Percentiles rank a stretch among this genome's conserved stretches.
Conservation (phyloP, 768 basidiomycete species). For the Trametes coccinea region DNA sequence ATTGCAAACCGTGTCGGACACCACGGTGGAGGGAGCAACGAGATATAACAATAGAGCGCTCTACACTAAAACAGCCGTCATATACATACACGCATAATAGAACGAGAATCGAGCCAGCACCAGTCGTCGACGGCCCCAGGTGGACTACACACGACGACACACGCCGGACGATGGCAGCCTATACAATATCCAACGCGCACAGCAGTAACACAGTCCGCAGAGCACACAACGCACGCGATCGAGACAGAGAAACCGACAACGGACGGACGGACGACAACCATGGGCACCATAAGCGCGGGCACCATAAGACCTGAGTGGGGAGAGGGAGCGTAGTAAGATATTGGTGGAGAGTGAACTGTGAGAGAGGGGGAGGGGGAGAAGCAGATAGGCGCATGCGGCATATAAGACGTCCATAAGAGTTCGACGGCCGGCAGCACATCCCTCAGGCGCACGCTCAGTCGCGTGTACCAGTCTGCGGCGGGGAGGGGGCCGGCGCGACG, state of each 20-base stretch:
- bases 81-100: slow-evolving; percentile 25
- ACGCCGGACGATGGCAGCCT: neutral
- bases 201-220: neutral
- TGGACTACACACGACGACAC: neutral
- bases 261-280: neutral
- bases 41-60: slow-evolving; percentile 16
- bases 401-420: neutral
- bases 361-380: neutral
- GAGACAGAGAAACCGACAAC: no score
- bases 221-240: neutral
- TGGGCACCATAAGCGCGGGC: neutral
- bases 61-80: slow-evolving; percentile 17
- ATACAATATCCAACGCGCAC: slow-evolving; percentile 20
- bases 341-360: no score
- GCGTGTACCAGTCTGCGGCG: slow-evolving; percentile 20
- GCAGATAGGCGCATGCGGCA: neutral
- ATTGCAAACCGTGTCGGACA: no score
- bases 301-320: slow-evolving; percentile 2
- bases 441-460: slow-evolving; percentile 17
- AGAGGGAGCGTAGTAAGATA: neutral
- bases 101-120: neutral
- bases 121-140: neutral
- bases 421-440: neutral
- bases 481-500: slow-evolving; percentile 28
- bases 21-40: neutral